A percentile compares a stretch with the other conserved stretches of the same genome.
Evolutionary conservation across 1,284 basidiomycete species (phyloP).

Genomic region (Inonotus obliquus): DNA sequence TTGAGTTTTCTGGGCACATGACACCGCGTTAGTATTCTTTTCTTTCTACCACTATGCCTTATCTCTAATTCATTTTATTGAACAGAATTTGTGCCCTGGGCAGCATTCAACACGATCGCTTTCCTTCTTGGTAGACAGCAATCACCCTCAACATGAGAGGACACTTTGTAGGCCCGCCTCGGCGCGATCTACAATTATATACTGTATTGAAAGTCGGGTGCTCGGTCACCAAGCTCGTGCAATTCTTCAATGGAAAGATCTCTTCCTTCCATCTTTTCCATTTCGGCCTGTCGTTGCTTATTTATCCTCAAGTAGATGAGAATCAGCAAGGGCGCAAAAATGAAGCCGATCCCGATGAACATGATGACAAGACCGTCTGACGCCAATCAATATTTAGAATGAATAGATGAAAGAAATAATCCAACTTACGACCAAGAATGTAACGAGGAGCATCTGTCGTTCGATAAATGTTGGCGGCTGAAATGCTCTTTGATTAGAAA

Average conservation of each 20-base stretch:
- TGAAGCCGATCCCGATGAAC: constrained; percentile 61
- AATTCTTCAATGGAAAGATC: constrained; percentile 36
- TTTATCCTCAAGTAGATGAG: constrained; percentile 54
- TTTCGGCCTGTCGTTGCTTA: constrained; percentile 27
- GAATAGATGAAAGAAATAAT: not conserved
- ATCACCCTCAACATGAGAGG: constrained; percentile 37
- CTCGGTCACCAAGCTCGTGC: constrained; percentile 52
- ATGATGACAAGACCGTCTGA: constrained; percentile 61
- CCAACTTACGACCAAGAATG: constrained; percentile 44
- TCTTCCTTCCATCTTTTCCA: constrained; percentile 30
- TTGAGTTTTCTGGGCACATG: constrained; percentile 55
- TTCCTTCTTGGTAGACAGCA: constrained; percentile 48
- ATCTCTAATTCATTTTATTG: not conserved
- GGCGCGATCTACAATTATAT: constrained; percentile 26
- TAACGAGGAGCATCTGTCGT: constrained; percentile 54
- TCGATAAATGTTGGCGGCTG: constrained; percentile 51
- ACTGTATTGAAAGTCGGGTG: constrained; percentile 62
- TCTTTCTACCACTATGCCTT: not conserved
- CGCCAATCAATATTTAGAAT: not conserved
- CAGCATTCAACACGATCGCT: constrained; percentile 44
- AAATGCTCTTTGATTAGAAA: constrained; percentile 44
- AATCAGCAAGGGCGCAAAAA: constrained; percentile 45
- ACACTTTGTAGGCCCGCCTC: too few species aligned
- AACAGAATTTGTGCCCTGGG: constrained; percentile 55
- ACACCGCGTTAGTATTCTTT: constrained; percentile 42